Conservation (phyloP, 2,329 filamentous ascomycete species). For the Pseudopithomyces chartarum region DNA sequence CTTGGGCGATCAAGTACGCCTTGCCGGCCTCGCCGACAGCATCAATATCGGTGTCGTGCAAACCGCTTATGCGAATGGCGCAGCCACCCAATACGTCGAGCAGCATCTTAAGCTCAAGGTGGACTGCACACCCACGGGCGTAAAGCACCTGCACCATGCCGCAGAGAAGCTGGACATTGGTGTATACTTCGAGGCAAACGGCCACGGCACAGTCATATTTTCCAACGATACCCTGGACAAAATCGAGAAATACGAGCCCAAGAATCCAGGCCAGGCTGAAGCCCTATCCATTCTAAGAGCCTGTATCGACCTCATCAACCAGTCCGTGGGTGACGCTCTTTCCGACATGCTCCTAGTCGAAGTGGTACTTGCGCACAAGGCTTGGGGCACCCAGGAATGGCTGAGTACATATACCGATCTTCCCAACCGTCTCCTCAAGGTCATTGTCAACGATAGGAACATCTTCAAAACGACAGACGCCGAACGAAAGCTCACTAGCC, state of each 20-base stretch:
- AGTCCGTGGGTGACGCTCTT: slow-evolving; percentile 94
- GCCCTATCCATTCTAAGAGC: slow-evolving; percentile 84
- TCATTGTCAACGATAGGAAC: slow-evolving; percentile 86
- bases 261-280: slow-evolving; percentile 89
- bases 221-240: slow-evolving; percentile 79
- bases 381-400: slow-evolving; percentile 90
- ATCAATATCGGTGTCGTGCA: slow-evolving; percentile 94
- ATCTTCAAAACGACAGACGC: slow-evolving; percentile 91
- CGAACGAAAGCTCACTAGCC: slow-evolving; percentile 83
- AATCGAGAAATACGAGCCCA: slow-evolving; percentile 79
- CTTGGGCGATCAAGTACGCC: slow-evolving; percentile 83
- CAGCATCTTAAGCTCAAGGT: slow-evolving; percentile 87
- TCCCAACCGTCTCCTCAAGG: slow-evolving; percentile 91
- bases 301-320: slow-evolving; percentile 91
- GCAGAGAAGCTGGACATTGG: slow-evolving; percentile 93
- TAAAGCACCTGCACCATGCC: slow-evolving; percentile 98
- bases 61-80: slow-evolving; percentile 96
- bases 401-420: slow-evolving; percentile 90
- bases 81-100: slow-evolving; percentile 89
- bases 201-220: slow-evolving; percentile 96
- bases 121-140: slow-evolving; percentile 90
- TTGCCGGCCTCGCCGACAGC: slow-evolving; percentile 76
- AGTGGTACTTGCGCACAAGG: slow-evolving; percentile 93
- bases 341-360: slow-evolving; percentile 97
- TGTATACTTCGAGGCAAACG: slow-evolving; percentile 98